Percentiles rank a stretch among this genome's conserved stretches.
phyloP scores from a whole-genome alignment of 2,329 filamentous ascomycete genomes.

The Colletotrichum horii region DNA sequence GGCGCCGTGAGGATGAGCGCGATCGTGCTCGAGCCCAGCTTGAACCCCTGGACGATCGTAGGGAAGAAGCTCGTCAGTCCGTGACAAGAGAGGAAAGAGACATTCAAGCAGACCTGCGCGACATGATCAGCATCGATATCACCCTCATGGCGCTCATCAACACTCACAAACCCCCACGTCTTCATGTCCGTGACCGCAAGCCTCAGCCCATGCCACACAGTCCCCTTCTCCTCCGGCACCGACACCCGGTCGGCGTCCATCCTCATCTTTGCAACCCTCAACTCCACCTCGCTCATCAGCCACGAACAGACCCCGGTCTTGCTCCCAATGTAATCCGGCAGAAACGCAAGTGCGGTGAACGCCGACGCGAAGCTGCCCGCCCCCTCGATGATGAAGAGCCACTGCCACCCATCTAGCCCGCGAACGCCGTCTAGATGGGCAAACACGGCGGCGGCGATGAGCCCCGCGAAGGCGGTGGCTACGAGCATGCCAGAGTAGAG shows the following conservation, averaged over 20 bases:
- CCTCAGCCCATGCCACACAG: slow-evolving; percentile 24
- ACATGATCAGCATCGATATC: not conserved
- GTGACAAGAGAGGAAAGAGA: slow-evolving; percentile 26
- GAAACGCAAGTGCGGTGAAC: slow-evolving; percentile 24
- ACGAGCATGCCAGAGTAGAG: slow-evolving; percentile 25
- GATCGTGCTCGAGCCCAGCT: slow-evolving; percentile 28
- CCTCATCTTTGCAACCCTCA: slow-evolving; percentile 22
- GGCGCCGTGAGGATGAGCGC: slow-evolving; percentile 35
- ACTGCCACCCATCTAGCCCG: slow-evolving; percentile 68
- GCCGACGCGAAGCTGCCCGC: slow-evolving; percentile 33
- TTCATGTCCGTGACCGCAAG: slow-evolving; percentile 26
- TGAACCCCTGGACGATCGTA: slow-evolving; percentile 37
- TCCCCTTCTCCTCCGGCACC: slow-evolving; percentile 16
- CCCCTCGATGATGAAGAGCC: slow-evolving; percentile 74
- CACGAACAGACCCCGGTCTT: slow-evolving; percentile 18
- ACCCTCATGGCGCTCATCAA: not conserved
- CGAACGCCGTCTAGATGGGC: slow-evolving; percentile 48
- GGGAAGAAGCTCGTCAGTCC: slow-evolving; percentile 31
- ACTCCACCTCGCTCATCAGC: slow-evolving; percentile 13
- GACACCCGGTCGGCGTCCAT: slow-evolving; percentile 26
- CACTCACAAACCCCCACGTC: slow-evolving; percentile 29
- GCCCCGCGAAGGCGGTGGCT: slow-evolving; percentile 43
- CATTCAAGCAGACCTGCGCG: slow-evolving; percentile 20
- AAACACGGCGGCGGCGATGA: slow-evolving; percentile 49
- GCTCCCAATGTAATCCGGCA: slow-evolving; percentile 27